Percentiles rank a stretch among this genome's conserved stretches.
phyloP scores from a whole-genome alignment of 2,329 filamentous ascomycete genomes.

The Paramyrothecium sp. region DNA sequence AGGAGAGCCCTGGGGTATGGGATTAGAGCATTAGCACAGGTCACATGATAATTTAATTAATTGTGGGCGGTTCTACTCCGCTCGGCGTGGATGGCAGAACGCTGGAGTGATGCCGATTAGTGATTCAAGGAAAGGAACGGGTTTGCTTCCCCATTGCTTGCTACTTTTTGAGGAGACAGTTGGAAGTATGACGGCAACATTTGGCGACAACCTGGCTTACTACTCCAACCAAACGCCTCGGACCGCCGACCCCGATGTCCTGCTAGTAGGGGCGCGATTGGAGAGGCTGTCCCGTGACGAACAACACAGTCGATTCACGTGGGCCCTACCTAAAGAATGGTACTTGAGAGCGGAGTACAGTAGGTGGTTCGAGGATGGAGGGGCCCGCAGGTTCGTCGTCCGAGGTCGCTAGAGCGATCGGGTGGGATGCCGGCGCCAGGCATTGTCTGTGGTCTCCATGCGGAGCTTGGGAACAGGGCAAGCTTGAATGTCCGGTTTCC shows the following conservation, averaged over 20 bases:
- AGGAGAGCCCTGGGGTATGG: no score
- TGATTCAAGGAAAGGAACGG: no score
- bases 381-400: neutral
- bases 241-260: neutral
- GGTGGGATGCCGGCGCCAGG: neutral
- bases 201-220: neutral
- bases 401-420: neutral
- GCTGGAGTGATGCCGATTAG: neutral
- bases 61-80: constrained; percentile 3
- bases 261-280: neutral
- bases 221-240: neutral
- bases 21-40: no score
- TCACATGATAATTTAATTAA: no score
- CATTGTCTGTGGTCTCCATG: neutral
- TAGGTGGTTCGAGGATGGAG: no score
- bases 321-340: no score
- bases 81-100: constrained; percentile 7
- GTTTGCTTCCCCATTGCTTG: no score
- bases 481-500: neutral
- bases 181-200: neutral
- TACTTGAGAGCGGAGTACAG: no score
- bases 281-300: neutral
- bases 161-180: neutral
- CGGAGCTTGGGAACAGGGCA: neutral
- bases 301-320: no score